These are phyloP conservation scores for Aphanomyces invadans DNA, from an alignment of 352 stramenopile species.

Conservation along the genomic window DNA sequence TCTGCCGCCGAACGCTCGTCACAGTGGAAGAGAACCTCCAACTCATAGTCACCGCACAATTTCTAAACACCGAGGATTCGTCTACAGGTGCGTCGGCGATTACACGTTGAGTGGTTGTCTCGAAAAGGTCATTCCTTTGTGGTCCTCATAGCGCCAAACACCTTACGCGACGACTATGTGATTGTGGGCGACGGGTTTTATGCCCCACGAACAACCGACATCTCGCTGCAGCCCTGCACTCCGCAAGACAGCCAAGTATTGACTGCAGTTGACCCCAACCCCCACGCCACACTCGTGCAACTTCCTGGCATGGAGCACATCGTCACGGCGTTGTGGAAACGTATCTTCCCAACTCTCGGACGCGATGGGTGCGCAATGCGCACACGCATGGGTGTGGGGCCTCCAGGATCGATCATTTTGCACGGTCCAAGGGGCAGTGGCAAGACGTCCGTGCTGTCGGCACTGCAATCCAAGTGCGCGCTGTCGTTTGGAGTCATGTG, in stretches of 20 bases:
- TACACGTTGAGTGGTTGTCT: no score
- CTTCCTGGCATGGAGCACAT: constrained; percentile 1
- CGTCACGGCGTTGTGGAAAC: constrained; percentile 19
- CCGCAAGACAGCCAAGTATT: constrained; percentile 6
- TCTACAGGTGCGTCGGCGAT: no score
- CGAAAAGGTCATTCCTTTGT: no score
- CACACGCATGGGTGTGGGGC: constrained; percentile 26
- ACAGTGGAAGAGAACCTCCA: neutral
- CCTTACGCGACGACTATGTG: neutral
- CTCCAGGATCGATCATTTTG: constrained; percentile 54
- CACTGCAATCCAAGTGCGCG: constrained; percentile 33
- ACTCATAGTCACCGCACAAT: neutral
- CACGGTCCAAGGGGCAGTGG: constrained; percentile 67
- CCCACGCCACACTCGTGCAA: neutral
- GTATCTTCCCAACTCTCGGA: constrained; percentile 22
- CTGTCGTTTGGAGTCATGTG: constrained; percentile 25
- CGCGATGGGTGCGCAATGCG: constrained; percentile 9
- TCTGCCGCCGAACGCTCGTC: neutral
- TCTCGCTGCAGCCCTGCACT: neutral
- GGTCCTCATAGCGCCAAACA: neutral
- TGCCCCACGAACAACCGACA: neutral
- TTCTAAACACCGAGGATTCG: no score
- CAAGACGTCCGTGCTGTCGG: constrained; percentile 63
- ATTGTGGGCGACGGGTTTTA: constrained; percentile 5
- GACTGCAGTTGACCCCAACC: neutral